These are phyloP conservation scores for Leccinum arenicola DNA, from an alignment of 768 basidiomycete species.

Conservation along the genomic window DNA sequence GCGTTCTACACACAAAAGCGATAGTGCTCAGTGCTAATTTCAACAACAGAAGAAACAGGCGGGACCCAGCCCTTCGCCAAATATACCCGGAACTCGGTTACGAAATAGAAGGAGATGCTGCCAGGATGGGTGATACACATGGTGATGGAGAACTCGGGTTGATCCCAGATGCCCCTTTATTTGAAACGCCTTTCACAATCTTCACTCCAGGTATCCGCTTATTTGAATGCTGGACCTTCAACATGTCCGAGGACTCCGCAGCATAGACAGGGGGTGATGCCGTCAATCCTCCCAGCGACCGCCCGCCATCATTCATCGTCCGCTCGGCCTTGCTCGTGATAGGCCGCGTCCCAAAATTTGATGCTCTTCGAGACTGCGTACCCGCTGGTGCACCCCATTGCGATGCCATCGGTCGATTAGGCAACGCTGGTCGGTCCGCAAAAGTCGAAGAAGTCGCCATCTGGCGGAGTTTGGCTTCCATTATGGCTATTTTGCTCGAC, in stretches of 20 bases:
- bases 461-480: constrained; percentile 92
- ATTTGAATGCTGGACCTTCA: constrained; percentile 11
- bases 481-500: constrained; percentile 84
- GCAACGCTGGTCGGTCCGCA: constrained; percentile 21
- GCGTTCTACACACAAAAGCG: neutral
- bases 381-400: neutral
- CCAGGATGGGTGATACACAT: neutral
- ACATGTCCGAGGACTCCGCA: constrained; percentile 15
- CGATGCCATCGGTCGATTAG: constrained; percentile 17
- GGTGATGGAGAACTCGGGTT: constrained; percentile 3
- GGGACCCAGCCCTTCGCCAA: neutral
- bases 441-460: constrained; percentile 47
- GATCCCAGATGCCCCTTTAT: constrained; percentile 12
- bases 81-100: constrained; percentile 9
- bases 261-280: constrained; percentile 3
- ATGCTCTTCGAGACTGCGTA: constrained; percentile 2
- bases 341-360: neutral
- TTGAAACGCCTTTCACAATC: constrained; percentile 26
- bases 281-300: neutral
- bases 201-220: constrained; percentile 33
- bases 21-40: constrained; percentile 4
- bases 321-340: neutral
- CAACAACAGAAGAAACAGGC: constrained; percentile 3
- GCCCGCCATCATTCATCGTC: constrained; percentile 2
- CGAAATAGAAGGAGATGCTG: constrained; percentile 1